Evolutionary conservation across 805 yeast genomes (phyloP).

Genomic region (Cyberlindnera veronae): DNA sequence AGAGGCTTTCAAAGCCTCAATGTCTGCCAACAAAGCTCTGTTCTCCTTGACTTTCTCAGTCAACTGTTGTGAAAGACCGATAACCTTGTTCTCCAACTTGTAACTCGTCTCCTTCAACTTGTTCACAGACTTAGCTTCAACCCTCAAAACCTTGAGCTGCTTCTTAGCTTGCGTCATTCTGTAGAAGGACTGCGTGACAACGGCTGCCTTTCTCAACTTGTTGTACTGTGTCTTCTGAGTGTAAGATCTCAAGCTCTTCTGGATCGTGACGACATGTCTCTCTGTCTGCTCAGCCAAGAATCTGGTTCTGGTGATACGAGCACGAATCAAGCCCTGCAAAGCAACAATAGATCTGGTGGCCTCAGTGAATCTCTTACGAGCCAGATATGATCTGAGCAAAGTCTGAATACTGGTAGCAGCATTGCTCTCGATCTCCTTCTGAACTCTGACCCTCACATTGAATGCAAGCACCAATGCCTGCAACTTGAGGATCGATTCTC

Average conservation of each 20-base stretch:
- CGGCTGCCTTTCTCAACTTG: constrained; percentile 49
- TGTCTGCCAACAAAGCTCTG: constrained; percentile 61
- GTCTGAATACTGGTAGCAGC: constrained; percentile 78
- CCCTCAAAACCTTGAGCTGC: constrained; percentile 60
- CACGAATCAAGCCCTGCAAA: constrained; percentile 52
- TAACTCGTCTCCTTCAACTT: constrained; percentile 90
- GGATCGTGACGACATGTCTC: constrained; percentile 68
- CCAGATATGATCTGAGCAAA: constrained; percentile 49
- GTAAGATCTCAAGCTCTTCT: constrained; percentile 68
- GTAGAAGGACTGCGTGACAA: constrained; percentile 70
- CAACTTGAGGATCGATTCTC: constrained; percentile 47
- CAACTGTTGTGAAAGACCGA: constrained; percentile 84
- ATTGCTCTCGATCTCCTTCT: constrained; percentile 48
- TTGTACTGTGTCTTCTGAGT: constrained; percentile 52
- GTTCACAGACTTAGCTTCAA: constrained; percentile 90
- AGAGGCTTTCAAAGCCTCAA: constrained; percentile 45
- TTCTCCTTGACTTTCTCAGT: constrained; percentile 80
- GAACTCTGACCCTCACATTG: constrained; percentile 51
- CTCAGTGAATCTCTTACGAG: constrained; percentile 36
- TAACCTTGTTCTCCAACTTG: constrained; percentile 94
- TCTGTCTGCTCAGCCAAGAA: constrained; percentile 47
- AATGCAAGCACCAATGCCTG: constrained; percentile 68
- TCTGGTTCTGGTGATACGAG: constrained; percentile 48
- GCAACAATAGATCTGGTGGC: constrained; percentile 32
- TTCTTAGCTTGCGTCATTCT: constrained; percentile 73